Conservation (phyloP, 2,329 filamentous ascomycete species). For the Phialophora expanda region DNA sequence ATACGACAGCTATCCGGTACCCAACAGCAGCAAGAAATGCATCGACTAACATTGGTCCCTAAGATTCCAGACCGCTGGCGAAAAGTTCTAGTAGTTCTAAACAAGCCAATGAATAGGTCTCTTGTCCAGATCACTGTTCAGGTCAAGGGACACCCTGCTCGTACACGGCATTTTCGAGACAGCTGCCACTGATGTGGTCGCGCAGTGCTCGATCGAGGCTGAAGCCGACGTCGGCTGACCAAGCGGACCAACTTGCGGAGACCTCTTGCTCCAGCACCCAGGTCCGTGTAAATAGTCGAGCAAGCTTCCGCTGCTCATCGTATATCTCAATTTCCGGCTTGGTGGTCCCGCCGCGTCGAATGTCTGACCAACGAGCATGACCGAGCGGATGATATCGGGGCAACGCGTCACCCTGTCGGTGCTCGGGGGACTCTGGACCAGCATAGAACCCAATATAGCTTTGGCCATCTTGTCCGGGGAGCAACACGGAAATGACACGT, state of each 20-base stretch:
- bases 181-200: conserved; percentile 20
- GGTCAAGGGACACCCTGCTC: background rate
- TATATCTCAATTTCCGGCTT: conserved; percentile 9
- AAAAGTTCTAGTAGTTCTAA: no score
- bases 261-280: conserved; percentile 17
- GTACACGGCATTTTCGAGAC: conserved; percentile 2
- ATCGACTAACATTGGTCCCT: no score
- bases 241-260: conserved; percentile 10
- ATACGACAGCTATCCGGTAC: no score
- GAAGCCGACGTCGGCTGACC: conserved; percentile 11
- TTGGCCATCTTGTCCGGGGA: conserved; percentile 12
- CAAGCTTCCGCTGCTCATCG: background rate
- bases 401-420: background rate
- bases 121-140: no score
- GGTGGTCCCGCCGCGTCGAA: conserved; percentile 2
- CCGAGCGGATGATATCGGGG: conserved; percentile 5
- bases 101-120: no score
- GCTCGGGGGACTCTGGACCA: background rate
- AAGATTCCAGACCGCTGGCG: no score
- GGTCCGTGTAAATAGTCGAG: conserved; percentile 1
- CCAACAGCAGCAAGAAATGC: no score
- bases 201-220: conserved; percentile 16
- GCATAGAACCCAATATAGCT: conserved; percentile 9
- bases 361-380: conserved; percentile 1
- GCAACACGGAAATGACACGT: conserved; percentile 12